Percentiles rank a stretch among this genome's conserved stretches.
Evolutionary conservation across 495 filamentous ascomycete species (phyloP).

Genomic region (Penicillium fimorum): DNA sequence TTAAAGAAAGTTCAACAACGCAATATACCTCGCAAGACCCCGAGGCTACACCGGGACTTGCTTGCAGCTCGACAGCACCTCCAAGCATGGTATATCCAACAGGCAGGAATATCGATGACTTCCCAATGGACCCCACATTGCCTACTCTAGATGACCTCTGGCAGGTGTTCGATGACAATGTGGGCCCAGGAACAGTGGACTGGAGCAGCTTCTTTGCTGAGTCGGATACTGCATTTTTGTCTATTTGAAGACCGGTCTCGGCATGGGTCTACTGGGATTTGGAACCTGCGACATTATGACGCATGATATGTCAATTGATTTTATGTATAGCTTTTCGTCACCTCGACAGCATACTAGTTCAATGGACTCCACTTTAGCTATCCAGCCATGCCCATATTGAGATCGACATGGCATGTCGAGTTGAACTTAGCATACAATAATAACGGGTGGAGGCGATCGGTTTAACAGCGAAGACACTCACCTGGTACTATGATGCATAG

Average conservation of each 20-base stretch:
- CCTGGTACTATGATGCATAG: not conserved
- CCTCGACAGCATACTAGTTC: not conserved
- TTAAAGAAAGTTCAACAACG: not conserved
- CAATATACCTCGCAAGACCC: not conserved
- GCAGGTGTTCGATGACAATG: slow-evolving; percentile 22
- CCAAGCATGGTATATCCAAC: not conserved
- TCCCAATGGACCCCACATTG: slow-evolving; percentile 10
- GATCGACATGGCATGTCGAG: slow-evolving; percentile 9
- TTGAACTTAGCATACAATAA: not conserved
- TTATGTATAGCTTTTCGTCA: not conserved
- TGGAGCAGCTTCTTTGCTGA: slow-evolving; percentile 27
- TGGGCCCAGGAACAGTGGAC: slow-evolving; percentile 18
- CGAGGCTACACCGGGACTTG: not conserved
- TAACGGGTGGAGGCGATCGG: not conserved
- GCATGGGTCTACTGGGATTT: not conserved
- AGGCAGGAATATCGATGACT: not conserved
- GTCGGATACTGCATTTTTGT: slow-evolving; percentile 22
- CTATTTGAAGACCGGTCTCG: not conserved
- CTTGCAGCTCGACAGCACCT: not conserved
- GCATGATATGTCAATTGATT: not conserved
- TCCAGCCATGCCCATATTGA: not conserved
- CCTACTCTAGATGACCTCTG: slow-evolving; percentile 23
- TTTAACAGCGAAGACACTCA: not conserved
- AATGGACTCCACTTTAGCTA: not conserved
- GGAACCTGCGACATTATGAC: slow-evolving; percentile 2